phyloP scores from a whole-genome alignment of 805 yeast genomes.

The Brettanomyces custersianus region DNA sequence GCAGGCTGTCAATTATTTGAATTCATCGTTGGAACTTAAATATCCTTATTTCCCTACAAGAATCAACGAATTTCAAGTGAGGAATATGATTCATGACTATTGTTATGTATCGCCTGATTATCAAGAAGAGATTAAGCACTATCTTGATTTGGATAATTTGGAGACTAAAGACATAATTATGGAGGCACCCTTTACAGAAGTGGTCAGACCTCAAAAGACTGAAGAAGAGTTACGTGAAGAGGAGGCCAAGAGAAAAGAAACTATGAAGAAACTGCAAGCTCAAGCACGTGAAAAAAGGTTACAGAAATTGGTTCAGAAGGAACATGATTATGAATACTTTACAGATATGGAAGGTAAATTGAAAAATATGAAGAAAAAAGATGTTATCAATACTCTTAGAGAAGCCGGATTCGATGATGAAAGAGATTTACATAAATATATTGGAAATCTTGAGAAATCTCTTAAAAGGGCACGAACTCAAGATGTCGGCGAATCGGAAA shows the following conservation, averaged over 20 bases:
- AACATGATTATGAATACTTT: conserved; percentile 71
- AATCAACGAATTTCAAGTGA: conserved; percentile 53
- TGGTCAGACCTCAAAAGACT: conserved; percentile 59
- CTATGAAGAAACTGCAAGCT: conserved; percentile 82
- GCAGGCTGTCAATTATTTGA: conserved; percentile 56
- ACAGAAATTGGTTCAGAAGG: conserved; percentile 73
- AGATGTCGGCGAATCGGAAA: conserved; percentile 52
- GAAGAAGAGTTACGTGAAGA: conserved; percentile 75
- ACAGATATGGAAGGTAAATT: conserved; percentile 46
- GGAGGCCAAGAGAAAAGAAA: conserved; percentile 73
- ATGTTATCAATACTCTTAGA: conserved; percentile 45
- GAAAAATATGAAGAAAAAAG: conserved; percentile 40
- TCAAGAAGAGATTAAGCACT: conserved; percentile 46
- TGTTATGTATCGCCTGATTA: conserved; percentile 73
- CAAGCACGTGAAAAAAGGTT: conserved; percentile 81
- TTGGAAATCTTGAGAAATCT: conserved; percentile 56
- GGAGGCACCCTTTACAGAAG: conserved; percentile 73
- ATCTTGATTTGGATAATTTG: conserved; percentile 53
- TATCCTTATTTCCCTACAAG: conserved; percentile 88
- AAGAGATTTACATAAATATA: conserved; percentile 58
- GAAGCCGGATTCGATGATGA: conserved; percentile 75
- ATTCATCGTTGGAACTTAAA: conserved; percentile 59
- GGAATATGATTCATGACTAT: conserved; percentile 59
- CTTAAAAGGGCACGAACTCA: conserved; percentile 58
- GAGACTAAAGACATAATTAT: conserved; percentile 65